phyloP scores from a whole-genome alignment of 306 rosid species.

The Prunus salicina region DNA sequence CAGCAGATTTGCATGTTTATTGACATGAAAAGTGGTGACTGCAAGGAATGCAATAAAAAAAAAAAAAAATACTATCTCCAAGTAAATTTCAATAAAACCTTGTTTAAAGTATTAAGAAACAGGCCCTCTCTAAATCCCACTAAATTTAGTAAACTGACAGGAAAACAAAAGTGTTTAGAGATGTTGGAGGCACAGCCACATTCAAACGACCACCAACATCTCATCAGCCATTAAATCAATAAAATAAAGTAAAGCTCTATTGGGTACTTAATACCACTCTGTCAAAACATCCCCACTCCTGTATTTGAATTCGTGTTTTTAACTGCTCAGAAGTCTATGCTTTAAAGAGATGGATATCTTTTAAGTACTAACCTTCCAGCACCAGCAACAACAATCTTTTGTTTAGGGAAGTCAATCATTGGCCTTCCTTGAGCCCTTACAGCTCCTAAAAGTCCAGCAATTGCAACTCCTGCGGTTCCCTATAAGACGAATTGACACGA shows the following conservation, averaged over 20 bases:
- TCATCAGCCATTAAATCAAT: not conserved
- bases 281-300: not conserved
- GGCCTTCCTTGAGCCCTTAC: conserved; percentile 99
- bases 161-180: not conserved
- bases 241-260: not conserved
- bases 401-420: conserved; percentile 97
- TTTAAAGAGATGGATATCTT: not conserved
- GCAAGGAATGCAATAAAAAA: not conserved
- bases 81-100: not conserved
- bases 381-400: conserved; percentile 98
- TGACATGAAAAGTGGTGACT: not conserved
- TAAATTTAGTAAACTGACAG: not conserved
- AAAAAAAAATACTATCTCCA: not conserved
- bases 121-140: not conserved
- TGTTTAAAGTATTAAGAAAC: not conserved
- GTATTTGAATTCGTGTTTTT: not conserved
- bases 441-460: conserved; percentile 98
- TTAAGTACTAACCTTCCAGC: conserved; percentile 84
- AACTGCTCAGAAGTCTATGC: not conserved
- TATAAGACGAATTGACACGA: conserved; percentile 28
- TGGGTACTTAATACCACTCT: not conserved
- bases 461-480: conserved; percentile 99
- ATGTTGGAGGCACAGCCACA: not conserved
- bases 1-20: not conserved
- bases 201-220: not conserved